Percentiles rank a stretch among this genome's conserved stretches.
Evolutionary conservation across 2,329 filamentous ascomycete genomes (phyloP).

Genomic region (Monilinia fructicola): DNA sequence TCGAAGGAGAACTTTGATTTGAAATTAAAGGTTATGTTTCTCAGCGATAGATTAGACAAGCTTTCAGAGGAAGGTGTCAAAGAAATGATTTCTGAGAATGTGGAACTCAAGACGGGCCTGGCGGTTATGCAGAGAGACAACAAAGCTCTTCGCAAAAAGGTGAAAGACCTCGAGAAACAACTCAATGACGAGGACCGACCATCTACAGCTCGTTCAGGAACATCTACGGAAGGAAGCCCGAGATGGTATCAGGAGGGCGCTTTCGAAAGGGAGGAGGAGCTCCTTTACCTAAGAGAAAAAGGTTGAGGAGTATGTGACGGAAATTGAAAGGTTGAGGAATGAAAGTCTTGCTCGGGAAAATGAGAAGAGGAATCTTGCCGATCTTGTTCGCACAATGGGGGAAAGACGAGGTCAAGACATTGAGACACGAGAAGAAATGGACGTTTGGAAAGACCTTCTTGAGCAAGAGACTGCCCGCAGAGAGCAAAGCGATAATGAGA

Average conservation of each 20-base stretch:
- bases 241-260: slow-evolving; percentile 56
- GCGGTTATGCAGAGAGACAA: slow-evolving; percentile 89
- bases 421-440: slow-evolving; percentile 61
- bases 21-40: slow-evolving; percentile 95
- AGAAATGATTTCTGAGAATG: slow-evolving; percentile 97
- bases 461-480: slow-evolving; percentile 87
- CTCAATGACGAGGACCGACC: slow-evolving; percentile 65
- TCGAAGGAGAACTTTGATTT: slow-evolving; percentile 98
- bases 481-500: slow-evolving; percentile 89
- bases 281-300: slow-evolving; percentile 79
- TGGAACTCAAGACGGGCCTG: slow-evolving; percentile 88
- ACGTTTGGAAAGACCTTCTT: slow-evolving; percentile 93
- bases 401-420: slow-evolving; percentile 50
- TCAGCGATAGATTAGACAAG: slow-evolving; percentile 89
- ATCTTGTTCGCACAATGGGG: slow-evolving; percentile 69
- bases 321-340: slow-evolving; percentile 77
- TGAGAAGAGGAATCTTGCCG: slow-evolving; percentile 82
- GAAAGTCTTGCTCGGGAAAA: slow-evolving; percentile 77
- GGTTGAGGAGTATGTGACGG: slow-evolving; percentile 77
- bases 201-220: slow-evolving; percentile 58
- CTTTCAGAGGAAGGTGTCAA: slow-evolving; percentile 94
- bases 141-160: slow-evolving; percentile 73
- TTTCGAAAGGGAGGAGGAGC: slow-evolving; percentile 77
- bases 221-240: slow-evolving; percentile 55
- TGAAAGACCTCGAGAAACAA: slow-evolving; percentile 84